Conservation (phyloP, 495 filamentous ascomycete genomes). For the Aspergillus baeticus region DNA sequence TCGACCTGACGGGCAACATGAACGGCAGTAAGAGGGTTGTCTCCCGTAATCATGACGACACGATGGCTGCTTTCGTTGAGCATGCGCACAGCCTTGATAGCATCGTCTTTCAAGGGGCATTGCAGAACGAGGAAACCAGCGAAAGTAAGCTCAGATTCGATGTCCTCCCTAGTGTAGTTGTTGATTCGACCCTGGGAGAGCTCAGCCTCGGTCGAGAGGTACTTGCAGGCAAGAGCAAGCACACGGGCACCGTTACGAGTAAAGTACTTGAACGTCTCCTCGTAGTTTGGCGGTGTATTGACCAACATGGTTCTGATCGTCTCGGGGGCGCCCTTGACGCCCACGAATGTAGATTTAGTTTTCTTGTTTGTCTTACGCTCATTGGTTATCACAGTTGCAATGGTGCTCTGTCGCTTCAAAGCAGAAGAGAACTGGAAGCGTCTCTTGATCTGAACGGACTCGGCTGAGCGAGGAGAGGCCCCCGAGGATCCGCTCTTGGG, state of each 20-base stretch:
- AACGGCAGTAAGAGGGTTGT: slow-evolving; percentile 94
- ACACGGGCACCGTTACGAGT: slow-evolving; percentile 93
- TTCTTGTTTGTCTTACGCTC: slow-evolving; percentile 70
- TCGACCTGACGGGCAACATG: slow-evolving; percentile 96
- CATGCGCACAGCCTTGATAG: slow-evolving; percentile 90
- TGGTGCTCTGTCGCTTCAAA: slow-evolving; percentile 91
- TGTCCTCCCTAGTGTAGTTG: slow-evolving; percentile 85
- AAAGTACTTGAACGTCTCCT: slow-evolving; percentile 98
- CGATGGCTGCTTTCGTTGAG: slow-evolving; percentile 98
- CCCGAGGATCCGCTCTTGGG: slow-evolving; percentile 46
- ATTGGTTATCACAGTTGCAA: slow-evolving; percentile 72
- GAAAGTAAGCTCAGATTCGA: slow-evolving; percentile 81
- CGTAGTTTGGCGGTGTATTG: slow-evolving; percentile 80
- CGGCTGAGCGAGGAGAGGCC: slow-evolving; percentile 42
- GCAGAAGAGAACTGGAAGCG: slow-evolving; percentile 98
- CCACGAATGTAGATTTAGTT: slow-evolving; percentile 78
- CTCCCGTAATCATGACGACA: slow-evolving; percentile 98
- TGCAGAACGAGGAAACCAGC: slow-evolving; percentile 96
- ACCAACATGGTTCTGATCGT: slow-evolving; percentile 92
- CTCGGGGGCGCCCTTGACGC: slow-evolving; percentile 95
- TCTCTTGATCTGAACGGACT: slow-evolving; percentile 86
- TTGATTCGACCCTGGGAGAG: slow-evolving; percentile 83
- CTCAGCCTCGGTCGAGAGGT: slow-evolving; percentile 76
- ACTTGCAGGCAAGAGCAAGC: slow-evolving; percentile 90
- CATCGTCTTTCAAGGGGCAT: slow-evolving; percentile 95